Base-by-base conservation (phyloP, 1,284 basidiomycete genomes). In the Malassezia furfur region DNA sequence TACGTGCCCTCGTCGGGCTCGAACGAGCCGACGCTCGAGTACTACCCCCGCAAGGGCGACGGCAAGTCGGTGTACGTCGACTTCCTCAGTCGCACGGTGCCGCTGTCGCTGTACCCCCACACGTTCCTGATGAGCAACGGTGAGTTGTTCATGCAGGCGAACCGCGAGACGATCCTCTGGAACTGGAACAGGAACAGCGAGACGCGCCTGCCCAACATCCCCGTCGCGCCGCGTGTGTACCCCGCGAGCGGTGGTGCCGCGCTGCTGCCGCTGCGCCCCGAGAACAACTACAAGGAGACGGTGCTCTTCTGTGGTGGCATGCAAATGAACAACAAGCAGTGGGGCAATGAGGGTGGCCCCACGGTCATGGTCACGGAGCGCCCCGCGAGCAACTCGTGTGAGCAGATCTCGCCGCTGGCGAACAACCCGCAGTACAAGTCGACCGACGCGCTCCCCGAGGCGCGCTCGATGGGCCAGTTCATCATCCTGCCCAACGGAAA, bases 241-340 rank as follows among this genome's bases (percentile, higher is more conserved):
- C 69, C 69, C 15, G 63, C 68, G 19, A 64, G 57, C 35, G 69
- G 61, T 35, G 68, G 62, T n/a, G 57, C 61, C 9, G 64, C 57
- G 5, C 22, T 72, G 50, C 60, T 70, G 19, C 69, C 68, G 0
- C 50, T 72, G 15, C 63, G 49, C 10, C 66, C 69, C 3, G 54
- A 45, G 3, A 51, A 66, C 56, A 59, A 57, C 30, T 72, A 72
- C 60, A 50, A 50, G 39, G 59, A 68, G 59, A 68, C 64, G 2
- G 57, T 72, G 30, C 55, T 72, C 31, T 64, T 68, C 52, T 72
- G 69, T 46, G 69, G 68, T 48, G 69, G 69, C 43, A 67, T 61
- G 58, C 60, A 63, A 38, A 43, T 36, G 15, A 48, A 40, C 19
- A 60, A 65, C 46, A 12, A 14, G 17, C 43, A 45, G 43, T 71